Percentiles rank a stretch among this genome's conserved stretches.
phyloP scores from a whole-genome alignment of 2,329 filamentous ascomycete genomes.

The Metarhizium album region DNA sequence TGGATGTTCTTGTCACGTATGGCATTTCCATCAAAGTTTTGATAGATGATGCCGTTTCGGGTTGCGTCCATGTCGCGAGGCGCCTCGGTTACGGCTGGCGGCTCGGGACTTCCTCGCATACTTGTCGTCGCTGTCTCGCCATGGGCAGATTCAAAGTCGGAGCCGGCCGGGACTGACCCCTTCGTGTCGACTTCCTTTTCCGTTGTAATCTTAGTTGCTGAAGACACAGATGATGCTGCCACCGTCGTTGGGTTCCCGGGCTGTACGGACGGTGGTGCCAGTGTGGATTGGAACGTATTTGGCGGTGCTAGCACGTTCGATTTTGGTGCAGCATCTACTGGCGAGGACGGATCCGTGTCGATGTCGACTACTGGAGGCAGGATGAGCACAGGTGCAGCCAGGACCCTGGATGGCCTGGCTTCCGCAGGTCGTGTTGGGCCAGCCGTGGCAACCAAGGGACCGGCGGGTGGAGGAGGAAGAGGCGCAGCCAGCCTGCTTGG shows the following conservation, averaged over 20 bases:
- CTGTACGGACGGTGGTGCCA: conserved; percentile 8
- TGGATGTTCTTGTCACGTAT: conserved; percentile 46
- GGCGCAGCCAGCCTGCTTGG: conserved; percentile 11
- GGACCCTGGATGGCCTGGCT: conserved; percentile 20
- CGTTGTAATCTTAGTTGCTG: neutral
- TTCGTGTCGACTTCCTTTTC: neutral
- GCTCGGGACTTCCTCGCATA: conserved; percentile 9
- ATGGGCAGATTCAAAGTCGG: conserved; percentile 6
- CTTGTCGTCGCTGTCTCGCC: conserved; percentile 9
- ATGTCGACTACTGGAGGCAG: conserved; percentile 22
- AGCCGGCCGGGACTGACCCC: neutral
- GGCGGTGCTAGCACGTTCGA: conserved; percentile 35
- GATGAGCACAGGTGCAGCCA: conserved; percentile 27
- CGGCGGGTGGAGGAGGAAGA: conserved; percentile 8
- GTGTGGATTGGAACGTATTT: conserved; percentile 25
- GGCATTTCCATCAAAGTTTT: conserved; percentile 47
- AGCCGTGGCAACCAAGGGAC: conserved; percentile 11
- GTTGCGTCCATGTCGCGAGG: conserved; percentile 12
- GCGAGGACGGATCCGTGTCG: conserved; percentile 12
- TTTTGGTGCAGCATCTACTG: conserved; percentile 25
- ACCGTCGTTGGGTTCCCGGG: neutral
- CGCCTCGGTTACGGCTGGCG: conserved; percentile 8
- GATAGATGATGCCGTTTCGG: conserved; percentile 47
- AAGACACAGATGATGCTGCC: neutral
- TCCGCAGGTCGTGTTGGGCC: conserved; percentile 15